Base-by-base conservation (phyloP, 345 rosid genomes). In the Hevea brasiliensis region DNA sequence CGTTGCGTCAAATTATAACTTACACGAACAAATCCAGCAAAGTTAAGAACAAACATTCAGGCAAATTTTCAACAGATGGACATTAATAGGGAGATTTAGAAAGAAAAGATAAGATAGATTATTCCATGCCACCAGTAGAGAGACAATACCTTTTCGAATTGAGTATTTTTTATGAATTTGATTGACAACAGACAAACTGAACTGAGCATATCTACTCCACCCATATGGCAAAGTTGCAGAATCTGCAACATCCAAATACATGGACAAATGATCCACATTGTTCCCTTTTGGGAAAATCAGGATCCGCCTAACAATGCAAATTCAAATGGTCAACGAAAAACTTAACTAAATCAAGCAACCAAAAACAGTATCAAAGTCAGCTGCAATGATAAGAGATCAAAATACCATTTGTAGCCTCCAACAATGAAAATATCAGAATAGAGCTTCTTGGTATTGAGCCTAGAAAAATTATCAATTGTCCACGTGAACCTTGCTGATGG, bases 141-240 rank as follows among this genome's bases (percentile, higher is more conserved):
- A 21, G 61, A 58, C 24, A 45, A 44, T 74, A 83, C 89, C 85
- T 69, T 80, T 76, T 53, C 82, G 75, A 23, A 76, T 73, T 6
- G 87, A 71, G 72, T 59, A 71, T 58, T 77, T 86, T 20, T 37
- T 60, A 54, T 80, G 74, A 11, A 74, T 58, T 74, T 86, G 89
- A 77, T 88, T 79, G 65, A 82, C 61, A 32, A 86, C 68, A 37
- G 83, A 72, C 17, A 81, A 76, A 74, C 78, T 83, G 60, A 86
- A 83, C 62, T 74, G 79, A 17, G 83, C 86, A 55, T 78, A 73
- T 76, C 88, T 81, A 71, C 85, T 77, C 92, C 91, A 88, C 27
- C 85, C 85, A 32, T 72, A 74, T 1, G 85, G 88, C 73, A 84
- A 61, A 54, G 81, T 69, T 27, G 78, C 63, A 8, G 83, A 70